Evolutionary conservation across 2,329 filamentous ascomycete species (phyloP).

Genomic region (Westerdykella aurantiaca): DNA sequence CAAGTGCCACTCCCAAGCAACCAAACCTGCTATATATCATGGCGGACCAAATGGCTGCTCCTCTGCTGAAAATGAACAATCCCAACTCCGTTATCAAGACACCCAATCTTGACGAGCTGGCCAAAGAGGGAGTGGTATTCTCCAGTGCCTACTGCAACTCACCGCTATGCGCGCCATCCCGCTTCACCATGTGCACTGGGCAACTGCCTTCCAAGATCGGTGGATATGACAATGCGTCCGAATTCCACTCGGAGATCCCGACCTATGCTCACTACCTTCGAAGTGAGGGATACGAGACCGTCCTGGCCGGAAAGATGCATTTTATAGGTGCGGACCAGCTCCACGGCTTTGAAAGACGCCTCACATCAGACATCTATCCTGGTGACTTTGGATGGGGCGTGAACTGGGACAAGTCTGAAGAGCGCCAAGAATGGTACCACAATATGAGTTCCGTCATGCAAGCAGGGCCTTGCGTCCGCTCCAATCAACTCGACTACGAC

Average conservation of each 20-base stretch:
- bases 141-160: constrained; percentile 93
- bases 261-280: constrained; percentile 92
- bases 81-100: constrained; percentile 84
- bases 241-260: constrained; percentile 75
- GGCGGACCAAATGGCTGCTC: constrained; percentile 91
- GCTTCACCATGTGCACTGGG: constrained; percentile 91
- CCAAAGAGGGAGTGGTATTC: constrained; percentile 78
- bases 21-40: constrained; percentile 91
- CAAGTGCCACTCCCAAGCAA: constrained; percentile 31
- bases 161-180: constrained; percentile 83
- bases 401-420: constrained; percentile 86
- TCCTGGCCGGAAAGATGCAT: constrained; percentile 93
- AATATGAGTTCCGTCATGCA: constrained; percentile 91
- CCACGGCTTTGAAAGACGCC: constrained; percentile 78
- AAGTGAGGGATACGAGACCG: constrained; percentile 79
- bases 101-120: constrained; percentile 78
- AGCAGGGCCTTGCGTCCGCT: constrained; percentile 79
- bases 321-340: constrained; percentile 86
- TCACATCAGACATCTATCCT: constrained; percentile 94
- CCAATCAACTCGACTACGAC: constrained; percentile 93
- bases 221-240: constrained; percentile 85
- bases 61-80: constrained; percentile 88
- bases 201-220: constrained; percentile 87
- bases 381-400: constrained; percentile 92
- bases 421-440: constrained; percentile 85